Conservation (phyloP, 805 yeast species). For the Kazachstania kunashirensis region DNA sequence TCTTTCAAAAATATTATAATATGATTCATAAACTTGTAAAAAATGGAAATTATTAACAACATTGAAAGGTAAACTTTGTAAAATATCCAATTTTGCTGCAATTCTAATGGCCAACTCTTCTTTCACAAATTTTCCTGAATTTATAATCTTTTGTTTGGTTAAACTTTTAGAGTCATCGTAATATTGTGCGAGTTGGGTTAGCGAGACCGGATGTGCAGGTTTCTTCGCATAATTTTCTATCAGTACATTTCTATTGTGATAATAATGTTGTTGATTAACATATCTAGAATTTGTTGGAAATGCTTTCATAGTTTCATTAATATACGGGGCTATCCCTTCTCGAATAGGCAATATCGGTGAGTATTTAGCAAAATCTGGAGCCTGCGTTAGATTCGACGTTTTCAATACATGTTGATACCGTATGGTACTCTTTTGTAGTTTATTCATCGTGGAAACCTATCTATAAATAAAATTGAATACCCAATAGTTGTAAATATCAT, state of each 20-base stretch:
- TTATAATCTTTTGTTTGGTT: constrained; percentile 64
- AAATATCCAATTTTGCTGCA: constrained; percentile 66
- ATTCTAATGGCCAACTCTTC: constrained; percentile 77
- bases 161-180: constrained; percentile 53
- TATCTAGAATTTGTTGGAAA: constrained; percentile 36
- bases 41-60: constrained; percentile 80
- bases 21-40: constrained; percentile 79
- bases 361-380: constrained; percentile 31
- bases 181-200: constrained; percentile 83
- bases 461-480: no score
- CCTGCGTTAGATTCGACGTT: constrained; percentile 19
- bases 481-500: no score
- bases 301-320: constrained; percentile 30
- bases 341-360: constrained; percentile 28
- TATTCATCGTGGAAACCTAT: neutral
- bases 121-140: constrained; percentile 82
- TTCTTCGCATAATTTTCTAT: constrained; percentile 32
- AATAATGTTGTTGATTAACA: constrained; percentile 67
- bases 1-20: constrained; percentile 78
- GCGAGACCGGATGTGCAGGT: constrained; percentile 78
- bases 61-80: constrained; percentile 75
- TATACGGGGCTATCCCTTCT: constrained; percentile 29
- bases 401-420: constrained; percentile 12
- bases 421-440: neutral
- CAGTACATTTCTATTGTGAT: constrained; percentile 40